A percentile compares a stretch with the other conserved stretches of the same genome.
phyloP scores from a whole-genome alignment of 352 stramenopile genomes.

The Phytophthora aleatoria region DNA sequence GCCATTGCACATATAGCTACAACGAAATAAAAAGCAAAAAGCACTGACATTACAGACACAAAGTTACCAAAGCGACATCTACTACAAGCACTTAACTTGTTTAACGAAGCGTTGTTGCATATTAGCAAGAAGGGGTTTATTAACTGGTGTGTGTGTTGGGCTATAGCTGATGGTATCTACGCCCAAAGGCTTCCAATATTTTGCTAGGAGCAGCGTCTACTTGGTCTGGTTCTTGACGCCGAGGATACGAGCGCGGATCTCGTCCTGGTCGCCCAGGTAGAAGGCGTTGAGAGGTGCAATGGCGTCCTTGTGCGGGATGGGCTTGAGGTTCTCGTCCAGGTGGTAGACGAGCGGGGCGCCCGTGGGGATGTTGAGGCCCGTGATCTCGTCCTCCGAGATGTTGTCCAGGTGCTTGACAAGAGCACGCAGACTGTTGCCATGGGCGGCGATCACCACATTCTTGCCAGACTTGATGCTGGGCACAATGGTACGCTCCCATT shows the following conservation, averaged over 20 bases:
- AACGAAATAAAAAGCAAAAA: conserved; percentile 31
- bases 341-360: conserved; percentile 89
- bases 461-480: conserved; percentile 91
- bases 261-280: conserved; percentile 95
- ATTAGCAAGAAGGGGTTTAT: too few relatives aligned
- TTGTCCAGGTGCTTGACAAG: conserved; percentile 95
- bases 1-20: conserved; percentile 30
- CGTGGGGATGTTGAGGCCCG: conserved; percentile 94
- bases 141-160: background rate
- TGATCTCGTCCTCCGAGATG: conserved; percentile 93
- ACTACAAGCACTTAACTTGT: too few relatives aligned
- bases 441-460: conserved; percentile 96
- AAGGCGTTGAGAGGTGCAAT: conserved; percentile 86
- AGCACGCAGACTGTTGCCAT: conserved; percentile 94
- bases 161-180: conserved; percentile 10
- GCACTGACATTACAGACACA: conserved; percentile 7
- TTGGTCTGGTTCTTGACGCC: conserved; percentile 98
- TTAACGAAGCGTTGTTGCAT: too few relatives aligned
- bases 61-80: too few relatives aligned
- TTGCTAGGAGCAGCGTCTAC: conserved; percentile 39
- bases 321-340: conserved; percentile 86
- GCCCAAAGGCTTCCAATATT: too few relatives aligned
- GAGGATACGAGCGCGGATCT: conserved; percentile 96
- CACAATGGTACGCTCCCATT: conserved; percentile 92
- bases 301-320: conserved; percentile 78